phyloP scores from a whole-genome alignment of 106 monocot genomes.

The Cymbidium sinense region DNA sequence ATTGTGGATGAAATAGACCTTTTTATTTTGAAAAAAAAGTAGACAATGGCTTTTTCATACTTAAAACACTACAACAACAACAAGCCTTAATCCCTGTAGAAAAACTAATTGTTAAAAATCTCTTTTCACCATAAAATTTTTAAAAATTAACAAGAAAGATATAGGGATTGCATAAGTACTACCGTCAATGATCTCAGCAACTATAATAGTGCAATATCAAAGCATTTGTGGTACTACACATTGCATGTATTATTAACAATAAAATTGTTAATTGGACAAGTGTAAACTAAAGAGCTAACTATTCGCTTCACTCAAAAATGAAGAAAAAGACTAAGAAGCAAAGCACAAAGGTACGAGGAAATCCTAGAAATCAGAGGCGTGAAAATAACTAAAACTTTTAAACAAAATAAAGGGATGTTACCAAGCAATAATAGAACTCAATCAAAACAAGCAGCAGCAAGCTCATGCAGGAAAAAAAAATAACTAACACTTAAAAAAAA shows the following conservation, averaged over 20 bases:
- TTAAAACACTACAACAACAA: too few relatives aligned
- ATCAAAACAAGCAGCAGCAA: background rate
- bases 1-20: too few relatives aligned
- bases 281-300: background rate
- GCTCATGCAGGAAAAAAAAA: background rate
- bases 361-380: background rate
- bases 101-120: too few relatives aligned
- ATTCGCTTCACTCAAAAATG: background rate
- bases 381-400: background rate
- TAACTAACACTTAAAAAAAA: background rate
- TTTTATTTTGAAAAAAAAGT: too few relatives aligned
- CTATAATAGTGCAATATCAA: background rate
- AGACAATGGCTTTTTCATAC: too few relatives aligned
- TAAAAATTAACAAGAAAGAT: too few relatives aligned
- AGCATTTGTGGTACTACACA: background rate
- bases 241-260: background rate
- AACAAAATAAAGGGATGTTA: background rate
- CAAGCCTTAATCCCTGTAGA: too few relatives aligned
- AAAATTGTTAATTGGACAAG: background rate
- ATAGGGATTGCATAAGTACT: background rate
- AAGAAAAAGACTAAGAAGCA: background rate
- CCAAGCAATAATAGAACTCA: background rate
- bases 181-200: background rate
- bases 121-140: too few relatives aligned
- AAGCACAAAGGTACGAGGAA: background rate